Evolutionary conservation across 2,329 filamentous ascomycete genomes (phyloP), one percentile per base, ranked within the genome.

Genomic region (Fusarium chuoi): DNA sequence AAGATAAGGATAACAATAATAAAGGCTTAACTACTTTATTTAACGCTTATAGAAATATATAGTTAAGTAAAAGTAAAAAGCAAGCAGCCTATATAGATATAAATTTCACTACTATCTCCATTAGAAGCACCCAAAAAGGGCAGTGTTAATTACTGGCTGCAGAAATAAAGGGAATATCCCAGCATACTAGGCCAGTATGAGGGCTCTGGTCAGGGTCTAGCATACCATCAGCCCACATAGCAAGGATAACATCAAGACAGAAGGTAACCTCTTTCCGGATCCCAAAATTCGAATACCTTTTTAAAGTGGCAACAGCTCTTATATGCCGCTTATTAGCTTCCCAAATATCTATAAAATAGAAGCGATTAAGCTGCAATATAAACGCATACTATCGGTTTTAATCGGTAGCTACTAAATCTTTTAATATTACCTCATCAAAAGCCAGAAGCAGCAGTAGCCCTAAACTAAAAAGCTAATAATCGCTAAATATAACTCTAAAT

Each of bases 391-490:
- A 35, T 51, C 51, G 45, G 28, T 39, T 48, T 48, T 65, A 41
- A 41, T 41, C 38, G 3, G 38, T 57, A 15, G 24, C 44, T 9
- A 45, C 45, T 12, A 69, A 38, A 20, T 57, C 55, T 24, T 54
- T 39, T 7, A 65, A 12, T 35, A 69, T 62, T 18, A 13, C 24
- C 15, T 70, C 52, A 22, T 65, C 12, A 57, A 65, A 12, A 33
- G 30, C 66, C 28, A 33, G n/a, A n/a, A n/a, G n/a, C n/a, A n/a
- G n/a, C n/a, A n/a, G n/a, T n/a, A n/a, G n/a, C n/a, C n/a, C n/a
- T n/a, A n/a, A n/a, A n/a, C n/a, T n/a, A n/a, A 65, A 70, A 9
- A 65, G 46, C 7, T 65, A 20, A 18, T 70, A 70, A 38, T 65
- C 41, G 24, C 62, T 70, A 13, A 62, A 62, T 20, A 70, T 66